Conservation (phyloP, 495 filamentous ascomycete genomes). For the Penicillium salamii region DNA sequence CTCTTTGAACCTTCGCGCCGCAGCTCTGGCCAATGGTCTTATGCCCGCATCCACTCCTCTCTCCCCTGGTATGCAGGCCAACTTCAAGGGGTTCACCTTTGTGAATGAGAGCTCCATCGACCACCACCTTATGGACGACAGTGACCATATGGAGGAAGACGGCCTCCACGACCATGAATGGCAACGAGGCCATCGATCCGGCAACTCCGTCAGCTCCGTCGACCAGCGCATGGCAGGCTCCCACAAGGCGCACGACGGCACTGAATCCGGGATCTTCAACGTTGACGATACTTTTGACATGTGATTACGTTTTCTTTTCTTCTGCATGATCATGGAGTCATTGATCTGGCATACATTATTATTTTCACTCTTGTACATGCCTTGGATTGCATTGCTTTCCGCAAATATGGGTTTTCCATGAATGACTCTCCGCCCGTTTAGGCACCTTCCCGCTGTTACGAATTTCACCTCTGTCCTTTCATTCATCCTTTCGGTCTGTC, state of each 20-base stretch:
- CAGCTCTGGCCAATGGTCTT: constrained; percentile 68
- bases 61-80: constrained; percentile 92
- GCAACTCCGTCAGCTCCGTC: constrained; percentile 30
- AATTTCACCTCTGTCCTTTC: background rate
- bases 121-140: constrained; percentile 69
- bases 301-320: constrained; percentile 41
- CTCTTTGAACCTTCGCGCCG: constrained; percentile 85
- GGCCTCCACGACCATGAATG: constrained; percentile 52
- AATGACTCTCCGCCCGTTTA: background rate
- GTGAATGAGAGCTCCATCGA: constrained; percentile 97
- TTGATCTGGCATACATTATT: constrained; percentile 34
- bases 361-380: constrained; percentile 37
- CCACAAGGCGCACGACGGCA: constrained; percentile 59
- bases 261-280: constrained; percentile 70
- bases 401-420: constrained; percentile 27
- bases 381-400: constrained; percentile 22
- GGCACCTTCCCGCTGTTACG: background rate
- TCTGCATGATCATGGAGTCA: constrained; percentile 45
- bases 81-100: constrained; percentile 97
- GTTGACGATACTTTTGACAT: constrained; percentile 68
- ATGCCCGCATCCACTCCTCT: constrained; percentile 85
- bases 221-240: constrained; percentile 73
- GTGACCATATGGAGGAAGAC: constrained; percentile 73
- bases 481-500: background rate
- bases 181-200: constrained; percentile 36